phyloP scores from a whole-genome alignment of 2,329 filamentous ascomycete genomes.

The Erysiphe neolycopersici region DNA sequence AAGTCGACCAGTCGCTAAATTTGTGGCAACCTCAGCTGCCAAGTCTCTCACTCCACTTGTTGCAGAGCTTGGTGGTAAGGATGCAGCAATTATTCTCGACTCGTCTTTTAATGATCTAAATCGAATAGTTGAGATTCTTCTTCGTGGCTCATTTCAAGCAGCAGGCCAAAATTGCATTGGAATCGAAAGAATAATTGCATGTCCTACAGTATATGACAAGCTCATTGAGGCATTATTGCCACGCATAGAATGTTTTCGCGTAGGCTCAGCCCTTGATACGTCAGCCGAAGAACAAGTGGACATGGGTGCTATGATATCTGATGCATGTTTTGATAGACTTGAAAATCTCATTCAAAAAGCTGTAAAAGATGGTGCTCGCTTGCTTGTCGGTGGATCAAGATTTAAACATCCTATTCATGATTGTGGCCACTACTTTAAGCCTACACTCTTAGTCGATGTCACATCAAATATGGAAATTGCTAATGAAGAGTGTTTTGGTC shows the following conservation, averaged over 20 bases:
- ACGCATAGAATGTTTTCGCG: constrained; percentile 44
- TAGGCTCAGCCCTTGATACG: constrained; percentile 39
- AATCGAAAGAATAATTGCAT: constrained; percentile 72
- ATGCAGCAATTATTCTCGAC: constrained; percentile 72
- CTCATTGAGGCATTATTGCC: constrained; percentile 46
- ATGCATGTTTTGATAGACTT: constrained; percentile 44
- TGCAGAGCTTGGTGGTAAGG: constrained; percentile 84
- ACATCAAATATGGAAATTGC: constrained; percentile 67
- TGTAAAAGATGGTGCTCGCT: constrained; percentile 48
- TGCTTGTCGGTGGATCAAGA: constrained; percentile 55
- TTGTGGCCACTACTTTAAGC: constrained; percentile 69
- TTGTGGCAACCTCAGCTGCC: constrained; percentile 67
- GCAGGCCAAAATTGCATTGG: constrained; percentile 95
- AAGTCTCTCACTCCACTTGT: constrained; percentile 67
- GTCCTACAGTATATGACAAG: constrained; percentile 46
- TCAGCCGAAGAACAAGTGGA: constrained; percentile 30
- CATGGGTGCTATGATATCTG: constrained; percentile 73
- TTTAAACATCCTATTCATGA: constrained; percentile 46
- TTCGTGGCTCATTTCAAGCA: constrained; percentile 84
- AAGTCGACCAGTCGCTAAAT: constrained; percentile 59
- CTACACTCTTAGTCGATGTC: constrained; percentile 78
- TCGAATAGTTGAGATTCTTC: constrained; percentile 54
- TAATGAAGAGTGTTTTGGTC: constrained; percentile 76
- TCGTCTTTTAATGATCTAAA: constrained; percentile 35
- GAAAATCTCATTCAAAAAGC: constrained; percentile 56